Conservation (phyloP, 1,139 yeast species). For the Geotrichum bryndzae region DNA sequence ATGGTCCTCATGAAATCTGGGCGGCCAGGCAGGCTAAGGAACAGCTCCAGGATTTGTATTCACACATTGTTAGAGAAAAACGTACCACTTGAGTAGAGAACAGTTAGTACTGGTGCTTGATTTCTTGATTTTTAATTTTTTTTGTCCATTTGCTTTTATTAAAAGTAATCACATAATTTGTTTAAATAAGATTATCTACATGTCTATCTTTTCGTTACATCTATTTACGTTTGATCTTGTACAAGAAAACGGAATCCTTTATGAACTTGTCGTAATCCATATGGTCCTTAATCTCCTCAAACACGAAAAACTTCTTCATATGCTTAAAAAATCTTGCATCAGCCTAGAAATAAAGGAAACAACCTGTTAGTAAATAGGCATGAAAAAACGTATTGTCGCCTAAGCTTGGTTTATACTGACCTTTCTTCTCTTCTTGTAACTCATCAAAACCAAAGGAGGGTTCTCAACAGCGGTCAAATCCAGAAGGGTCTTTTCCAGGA, state of each 20-base stretch:
- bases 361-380: not conserved
- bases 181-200: not conserved
- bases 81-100: not conserved
- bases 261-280: slow-evolving; percentile 36
- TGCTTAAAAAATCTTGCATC: slow-evolving; percentile 45
- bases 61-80: slow-evolving; percentile 7
- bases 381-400: not conserved
- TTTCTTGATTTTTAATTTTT: not conserved
- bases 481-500: slow-evolving; percentile 44
- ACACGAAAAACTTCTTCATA: slow-evolving; percentile 23
- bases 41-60: slow-evolving; percentile 26
- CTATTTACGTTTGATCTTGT: slow-evolving; percentile 34
- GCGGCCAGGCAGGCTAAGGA: slow-evolving; percentile 30
- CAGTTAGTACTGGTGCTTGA: not conserved
- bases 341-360: slow-evolving; percentile 33
- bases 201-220: not conserved
- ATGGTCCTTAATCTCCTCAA: slow-evolving; percentile 37
- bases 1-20: slow-evolving; percentile 66
- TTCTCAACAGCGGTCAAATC: slow-evolving; percentile 37
- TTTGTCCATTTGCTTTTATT: not conserved
- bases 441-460: slow-evolving; percentile 43
- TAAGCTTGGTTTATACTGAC: slow-evolving; percentile 21
- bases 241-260: slow-evolving; percentile 41
- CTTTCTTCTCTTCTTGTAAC: slow-evolving; percentile 48
- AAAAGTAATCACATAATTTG: not conserved